A percentile compares a stretch with the other conserved stretches of the same genome.
Evolutionary conservation across 257 asterid genomes (phyloP).

Genomic region (Jasminum sambac): DNA sequence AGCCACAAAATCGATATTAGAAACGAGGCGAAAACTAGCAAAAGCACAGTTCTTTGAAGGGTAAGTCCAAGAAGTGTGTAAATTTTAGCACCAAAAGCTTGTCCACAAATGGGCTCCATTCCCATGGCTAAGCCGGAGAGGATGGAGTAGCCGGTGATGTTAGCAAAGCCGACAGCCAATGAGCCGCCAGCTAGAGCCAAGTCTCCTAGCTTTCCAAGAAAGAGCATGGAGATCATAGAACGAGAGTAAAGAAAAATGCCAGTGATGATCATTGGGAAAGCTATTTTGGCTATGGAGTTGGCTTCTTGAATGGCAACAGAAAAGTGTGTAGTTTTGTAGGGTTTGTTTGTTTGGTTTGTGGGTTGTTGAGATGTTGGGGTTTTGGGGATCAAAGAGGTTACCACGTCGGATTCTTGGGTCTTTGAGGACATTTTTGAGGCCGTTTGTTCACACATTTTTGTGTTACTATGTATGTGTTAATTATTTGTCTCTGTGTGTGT

Average conservation of each 20-base stretch:
- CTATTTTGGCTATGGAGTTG: constrained; percentile 45
- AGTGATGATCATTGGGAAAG: constrained; percentile 74
- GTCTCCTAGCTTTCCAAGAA: constrained; percentile 72
- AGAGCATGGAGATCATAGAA: constrained; percentile 85
- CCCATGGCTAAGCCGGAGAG: constrained; percentile 86
- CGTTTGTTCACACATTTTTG: constrained; percentile 47
- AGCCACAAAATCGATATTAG: constrained; percentile 72
- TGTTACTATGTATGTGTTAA: background rate
- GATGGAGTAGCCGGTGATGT: constrained; percentile 73
- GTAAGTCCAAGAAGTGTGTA: constrained; percentile 61
- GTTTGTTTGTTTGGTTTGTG: constrained; percentile 12
- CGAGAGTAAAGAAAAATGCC: constrained; percentile 75
- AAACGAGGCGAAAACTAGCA: constrained; percentile 52
- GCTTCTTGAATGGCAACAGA: constrained; percentile 42
- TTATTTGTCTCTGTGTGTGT: too few relatives aligned
- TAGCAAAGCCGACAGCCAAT: constrained; percentile 68
- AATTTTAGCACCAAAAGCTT: constrained; percentile 72
- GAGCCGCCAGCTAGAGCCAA: constrained; percentile 77
- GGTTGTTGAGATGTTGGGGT: constrained; percentile 31
- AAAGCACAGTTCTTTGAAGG: constrained; percentile 58
- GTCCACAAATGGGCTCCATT: constrained; percentile 87
- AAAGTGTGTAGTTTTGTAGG: constrained; percentile 25
- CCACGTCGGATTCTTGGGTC: constrained; percentile 32
- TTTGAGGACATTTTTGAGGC: constrained; percentile 11
- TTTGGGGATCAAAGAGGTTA: constrained; percentile 44